Conservation (phyloP, 108 stramenopile species). For the Chaetoceros muelleri region DNA sequence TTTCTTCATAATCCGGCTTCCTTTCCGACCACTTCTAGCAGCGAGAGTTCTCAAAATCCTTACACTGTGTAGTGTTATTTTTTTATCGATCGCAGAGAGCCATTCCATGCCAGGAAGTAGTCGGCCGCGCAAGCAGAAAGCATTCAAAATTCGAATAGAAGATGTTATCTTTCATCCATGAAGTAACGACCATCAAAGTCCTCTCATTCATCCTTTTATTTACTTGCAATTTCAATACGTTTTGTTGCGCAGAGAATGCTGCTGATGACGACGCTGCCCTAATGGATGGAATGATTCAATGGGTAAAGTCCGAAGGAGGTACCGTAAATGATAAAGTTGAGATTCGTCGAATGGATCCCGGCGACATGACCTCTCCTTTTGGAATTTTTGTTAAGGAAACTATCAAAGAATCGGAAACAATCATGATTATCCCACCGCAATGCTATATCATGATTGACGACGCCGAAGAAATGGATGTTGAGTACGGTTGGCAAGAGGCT, state of each 20-base stretch:
- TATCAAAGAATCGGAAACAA: conserved; percentile 12
- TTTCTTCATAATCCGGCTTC: no score
- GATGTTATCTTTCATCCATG: no score
- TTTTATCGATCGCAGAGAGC: no score
- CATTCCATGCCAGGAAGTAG: no score
- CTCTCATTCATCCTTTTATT: background rate
- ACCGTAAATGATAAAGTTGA: background rate
- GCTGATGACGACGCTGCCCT: background rate
- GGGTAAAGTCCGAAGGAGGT: background rate
- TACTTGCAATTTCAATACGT: no score
- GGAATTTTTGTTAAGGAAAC: conserved; percentile 32
- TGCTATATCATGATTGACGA: conserved; percentile 8
- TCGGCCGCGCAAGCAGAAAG: no score
- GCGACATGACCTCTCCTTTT: conserved; percentile 2
- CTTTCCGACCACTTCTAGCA: no score
- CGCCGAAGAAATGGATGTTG: background rate
- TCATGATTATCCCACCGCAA: conserved; percentile 25
- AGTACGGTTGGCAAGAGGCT: background rate
- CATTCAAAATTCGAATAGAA: no score
- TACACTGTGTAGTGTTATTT: no score
- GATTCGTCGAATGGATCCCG: background rate
- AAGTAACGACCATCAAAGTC: no score
- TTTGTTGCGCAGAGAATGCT: no score
- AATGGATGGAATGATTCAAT: background rate
- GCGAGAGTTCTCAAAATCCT: no score